phyloP scores from a whole-genome alignment of 2,329 filamentous ascomycete species.

The Acephala macrosclerotiorum region DNA sequence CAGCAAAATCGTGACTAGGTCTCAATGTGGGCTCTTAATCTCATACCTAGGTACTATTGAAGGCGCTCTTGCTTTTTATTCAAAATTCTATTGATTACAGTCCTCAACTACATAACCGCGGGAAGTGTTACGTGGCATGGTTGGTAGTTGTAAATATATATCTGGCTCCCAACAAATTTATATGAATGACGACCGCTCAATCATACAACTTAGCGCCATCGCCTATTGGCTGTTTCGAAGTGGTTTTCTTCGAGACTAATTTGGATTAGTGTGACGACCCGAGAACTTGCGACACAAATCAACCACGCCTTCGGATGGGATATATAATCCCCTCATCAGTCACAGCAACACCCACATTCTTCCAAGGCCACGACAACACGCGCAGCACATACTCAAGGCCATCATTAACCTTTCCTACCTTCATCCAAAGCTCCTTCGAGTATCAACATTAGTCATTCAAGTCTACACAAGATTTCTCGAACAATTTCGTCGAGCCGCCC shows the following conservation, averaged over 20 bases:
- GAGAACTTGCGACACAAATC: too few relatives aligned
- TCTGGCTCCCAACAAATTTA: neutral
- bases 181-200: neutral
- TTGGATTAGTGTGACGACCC: too few relatives aligned
- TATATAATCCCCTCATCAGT: too few relatives aligned
- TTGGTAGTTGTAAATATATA: neutral
- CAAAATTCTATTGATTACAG: neutral
- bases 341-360: too few relatives aligned
- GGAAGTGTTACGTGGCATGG: neutral
- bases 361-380: too few relatives aligned
- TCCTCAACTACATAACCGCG: neutral
- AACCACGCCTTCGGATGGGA: too few relatives aligned
- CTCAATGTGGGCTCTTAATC: neutral
- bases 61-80: neutral
- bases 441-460: too few relatives aligned
- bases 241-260: neutral
- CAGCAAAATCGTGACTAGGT: neutral
- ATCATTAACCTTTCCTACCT: too few relatives aligned
- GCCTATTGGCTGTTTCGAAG: neutral
- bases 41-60: neutral
- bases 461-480: too few relatives aligned
- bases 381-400: too few relatives aligned
- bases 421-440: too few relatives aligned
- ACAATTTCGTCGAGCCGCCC: too few relatives aligned
- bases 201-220: neutral